These are phyloP conservation scores for Colletotrichum sp. DNA, from an alignment of 2,329 filamentous ascomycete species.

Conservation along the genomic window DNA sequence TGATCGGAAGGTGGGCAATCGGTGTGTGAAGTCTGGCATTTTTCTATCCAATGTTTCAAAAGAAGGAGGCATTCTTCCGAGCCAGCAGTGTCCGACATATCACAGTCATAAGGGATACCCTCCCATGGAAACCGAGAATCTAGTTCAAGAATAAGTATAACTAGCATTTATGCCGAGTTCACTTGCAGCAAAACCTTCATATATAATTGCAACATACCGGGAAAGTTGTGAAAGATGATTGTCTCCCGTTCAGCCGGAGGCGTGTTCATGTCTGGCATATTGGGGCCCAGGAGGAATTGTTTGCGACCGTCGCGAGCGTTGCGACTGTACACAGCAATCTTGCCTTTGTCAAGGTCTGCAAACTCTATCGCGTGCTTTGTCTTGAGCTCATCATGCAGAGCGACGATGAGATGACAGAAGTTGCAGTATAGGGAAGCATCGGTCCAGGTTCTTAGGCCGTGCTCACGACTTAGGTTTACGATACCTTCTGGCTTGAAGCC, in stretches of 20 bases:
- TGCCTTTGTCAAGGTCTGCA: background rate
- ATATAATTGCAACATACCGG: accelerated
- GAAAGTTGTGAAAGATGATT: background rate
- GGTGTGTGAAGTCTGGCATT: background rate
- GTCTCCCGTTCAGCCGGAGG: background rate
- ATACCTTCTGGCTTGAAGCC: background rate
- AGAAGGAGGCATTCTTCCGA: background rate
- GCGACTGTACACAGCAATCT: background rate
- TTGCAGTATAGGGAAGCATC: background rate
- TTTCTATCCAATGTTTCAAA: background rate
- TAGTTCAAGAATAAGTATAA: background rate
- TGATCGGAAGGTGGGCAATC: background rate
- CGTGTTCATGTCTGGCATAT: background rate
- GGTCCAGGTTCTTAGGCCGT: background rate
- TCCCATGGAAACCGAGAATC: background rate
- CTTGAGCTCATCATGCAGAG: background rate
- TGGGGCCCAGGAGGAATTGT: background rate
- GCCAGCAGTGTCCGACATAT: background rate
- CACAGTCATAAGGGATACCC: background rate
- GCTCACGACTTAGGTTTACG: background rate
- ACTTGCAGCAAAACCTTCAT: background rate
- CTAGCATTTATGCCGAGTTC: accelerated
- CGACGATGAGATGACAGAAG: background rate
- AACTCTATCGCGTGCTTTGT: accelerated
- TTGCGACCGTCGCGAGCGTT: background rate